Evolutionary conservation across 139 green algal species (phyloP), one percentile per base, ranked within the genome.

Genomic region (Chlorella sorokiniana): DNA sequence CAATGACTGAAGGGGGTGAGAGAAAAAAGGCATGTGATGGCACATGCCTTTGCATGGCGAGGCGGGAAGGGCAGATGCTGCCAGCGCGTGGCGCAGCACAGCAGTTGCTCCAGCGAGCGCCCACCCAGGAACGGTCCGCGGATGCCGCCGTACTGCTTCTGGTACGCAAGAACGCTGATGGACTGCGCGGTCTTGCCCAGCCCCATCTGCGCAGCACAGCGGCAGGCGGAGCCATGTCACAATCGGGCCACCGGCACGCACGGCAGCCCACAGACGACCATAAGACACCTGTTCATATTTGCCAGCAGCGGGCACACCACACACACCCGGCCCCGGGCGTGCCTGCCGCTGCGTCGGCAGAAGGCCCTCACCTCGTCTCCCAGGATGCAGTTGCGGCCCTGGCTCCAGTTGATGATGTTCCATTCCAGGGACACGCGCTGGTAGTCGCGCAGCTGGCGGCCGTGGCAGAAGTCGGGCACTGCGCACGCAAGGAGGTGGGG

Each of bases 161-260:
- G 84, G 42, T 87, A 91, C 41, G 94, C 87, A 68, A 98, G 86
- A 9, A 90, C 75, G 3, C 88, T 79, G 63, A 98, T 96, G 59
- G 84, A 90, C 81, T 89, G 87, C 11, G 83, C 89, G 0, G 92
- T 96, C 87, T 99, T 99, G 69, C 96, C 96, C 35, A 99, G 91
- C 5, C 96, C 96, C 96, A 98, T 98, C 91, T 96, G 89, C 65
- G 77, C 5, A 56, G 48, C n/a, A n/a, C n/a, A n/a, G 48, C 48
- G 16, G 4, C 0, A 59, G 42, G 61, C 16, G 61, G 61, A 56
- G 48, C 48, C 14, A 59, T 59, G 48, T 16, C 48, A 59, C 48
- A 59, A 16, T 59, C 48, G 48, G 11, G 48, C 48, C 48, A 25
- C 48, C 48, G 14, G 16, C 48, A 11, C 48, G 16, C 48, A 59